A percentile compares a stretch with the other conserved stretches of the same genome.
phyloP scores from a whole-genome alignment of 192 early-diverging fungal genomes.

The Phlyctochytrium bullatum region DNA sequence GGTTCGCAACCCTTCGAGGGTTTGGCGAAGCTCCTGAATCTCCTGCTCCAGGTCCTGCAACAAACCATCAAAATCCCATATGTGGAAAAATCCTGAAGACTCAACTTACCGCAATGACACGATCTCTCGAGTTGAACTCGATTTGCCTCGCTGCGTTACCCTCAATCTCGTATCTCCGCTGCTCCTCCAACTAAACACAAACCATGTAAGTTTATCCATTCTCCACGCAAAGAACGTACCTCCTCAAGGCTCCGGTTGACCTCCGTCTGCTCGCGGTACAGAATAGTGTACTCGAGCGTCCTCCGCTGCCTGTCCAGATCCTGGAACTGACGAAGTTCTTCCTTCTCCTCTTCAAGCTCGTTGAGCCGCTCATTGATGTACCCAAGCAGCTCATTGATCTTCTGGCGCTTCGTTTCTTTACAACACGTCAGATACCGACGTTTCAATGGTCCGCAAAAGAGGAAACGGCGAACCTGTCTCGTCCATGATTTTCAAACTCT shows the following conservation, averaged over 20 bases:
- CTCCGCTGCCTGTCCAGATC: conserved; percentile 80
- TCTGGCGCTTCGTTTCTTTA: conserved; percentile 71
- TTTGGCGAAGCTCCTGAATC: conserved; percentile 59
- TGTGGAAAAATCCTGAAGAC: background rate
- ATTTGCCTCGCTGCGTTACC: conserved; percentile 63
- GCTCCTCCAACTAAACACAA: conserved; percentile 36
- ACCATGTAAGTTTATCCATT: background rate
- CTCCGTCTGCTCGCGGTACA: conserved; percentile 82
- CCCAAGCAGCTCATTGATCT: conserved; percentile 85
- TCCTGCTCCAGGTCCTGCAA: conserved; percentile 44
- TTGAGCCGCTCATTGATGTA: conserved; percentile 85
- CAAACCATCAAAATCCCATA: background rate
- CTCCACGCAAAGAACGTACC: conserved; percentile 33
- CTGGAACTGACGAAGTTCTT: conserved; percentile 87
- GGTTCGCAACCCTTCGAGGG: conserved; percentile 60
- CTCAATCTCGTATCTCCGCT: conserved; percentile 47
- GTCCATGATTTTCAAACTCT: conserved; percentile 88
- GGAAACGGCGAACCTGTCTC: conserved; percentile 68
- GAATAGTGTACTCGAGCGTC: conserved; percentile 91
- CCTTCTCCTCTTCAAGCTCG: conserved; percentile 92
- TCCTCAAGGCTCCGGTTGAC: conserved; percentile 76
- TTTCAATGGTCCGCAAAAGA: background rate
- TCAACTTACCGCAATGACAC: conserved; percentile 31
- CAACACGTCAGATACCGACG: no score
- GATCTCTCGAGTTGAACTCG: conserved; percentile 51